A percentile compares a stretch with the other conserved stretches of the same genome.
phyloP scores from a whole-genome alignment of 2,329 filamentous ascomycete species.

The Cordyceps fumosorosea region DNA sequence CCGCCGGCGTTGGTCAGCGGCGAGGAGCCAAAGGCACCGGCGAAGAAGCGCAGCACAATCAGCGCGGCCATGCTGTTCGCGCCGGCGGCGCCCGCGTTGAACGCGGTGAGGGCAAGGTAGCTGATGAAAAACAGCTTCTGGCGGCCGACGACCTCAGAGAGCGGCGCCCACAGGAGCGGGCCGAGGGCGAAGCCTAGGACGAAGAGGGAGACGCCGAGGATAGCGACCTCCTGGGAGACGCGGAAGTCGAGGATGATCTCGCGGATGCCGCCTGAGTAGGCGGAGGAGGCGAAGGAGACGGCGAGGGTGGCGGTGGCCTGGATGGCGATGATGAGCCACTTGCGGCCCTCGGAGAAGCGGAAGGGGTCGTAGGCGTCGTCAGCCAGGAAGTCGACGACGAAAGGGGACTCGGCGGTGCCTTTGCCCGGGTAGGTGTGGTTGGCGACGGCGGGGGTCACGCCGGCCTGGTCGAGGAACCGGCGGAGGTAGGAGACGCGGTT shows the following conservation, averaged over 20 bases:
- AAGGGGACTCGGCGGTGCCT: constrained; percentile 62
- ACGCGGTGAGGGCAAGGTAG: constrained; percentile 51
- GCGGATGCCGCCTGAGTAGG: constrained; percentile 52
- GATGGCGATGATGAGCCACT: constrained; percentile 59
- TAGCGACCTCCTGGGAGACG: constrained; percentile 45
- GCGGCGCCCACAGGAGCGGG: constrained; percentile 58
- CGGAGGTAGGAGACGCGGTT: constrained; percentile 39
- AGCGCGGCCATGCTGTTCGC: constrained; percentile 52
- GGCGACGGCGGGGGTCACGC: constrained; percentile 50
- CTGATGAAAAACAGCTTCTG: constrained; percentile 54
- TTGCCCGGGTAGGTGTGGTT: constrained; percentile 49
- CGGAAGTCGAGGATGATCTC: constrained; percentile 50
- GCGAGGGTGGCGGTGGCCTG: constrained; percentile 62
- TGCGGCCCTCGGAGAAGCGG: constrained; percentile 47
- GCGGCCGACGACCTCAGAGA: constrained; percentile 58
- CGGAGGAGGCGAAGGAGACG: constrained; percentile 63
- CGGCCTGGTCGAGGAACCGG: constrained; percentile 50
- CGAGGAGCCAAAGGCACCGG: constrained; percentile 55
- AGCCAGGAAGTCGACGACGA: constrained; percentile 60
- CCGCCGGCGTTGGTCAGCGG: constrained; percentile 58
- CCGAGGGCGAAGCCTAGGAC: constrained; percentile 57
- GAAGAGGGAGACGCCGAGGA: constrained; percentile 58
- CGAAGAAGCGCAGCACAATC: constrained; percentile 63
- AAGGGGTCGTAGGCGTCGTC: constrained; percentile 63
- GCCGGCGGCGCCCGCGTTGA: constrained; percentile 54